These are phyloP conservation scores for Eurotiales sp. DNA, from an alignment of 2,329 filamentous ascomycete genomes.

Conservation along the genomic window DNA sequence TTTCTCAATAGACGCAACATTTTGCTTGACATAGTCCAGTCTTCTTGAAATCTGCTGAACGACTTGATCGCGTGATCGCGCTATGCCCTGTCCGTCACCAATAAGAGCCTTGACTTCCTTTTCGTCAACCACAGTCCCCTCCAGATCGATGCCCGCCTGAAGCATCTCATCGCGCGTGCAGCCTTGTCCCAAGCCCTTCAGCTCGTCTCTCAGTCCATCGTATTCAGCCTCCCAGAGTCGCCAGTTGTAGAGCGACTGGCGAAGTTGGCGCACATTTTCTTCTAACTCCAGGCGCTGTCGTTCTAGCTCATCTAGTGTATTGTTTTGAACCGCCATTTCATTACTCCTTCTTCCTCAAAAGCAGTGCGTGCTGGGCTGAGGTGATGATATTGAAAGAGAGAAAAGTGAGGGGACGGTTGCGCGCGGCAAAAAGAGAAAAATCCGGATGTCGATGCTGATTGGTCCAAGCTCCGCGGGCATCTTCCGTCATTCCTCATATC, in stretches of 20 bases:
- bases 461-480: constrained; percentile 12
- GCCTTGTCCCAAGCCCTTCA: constrained; percentile 54
- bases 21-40: constrained; percentile 85
- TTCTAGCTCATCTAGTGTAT: constrained; percentile 66
- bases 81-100: constrained; percentile 38
- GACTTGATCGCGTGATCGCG: constrained; percentile 60
- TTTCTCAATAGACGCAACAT: constrained; percentile 69
- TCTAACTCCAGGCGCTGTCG: constrained; percentile 72
- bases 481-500: neutral
- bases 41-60: constrained; percentile 66
- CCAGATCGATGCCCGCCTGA: constrained; percentile 41
- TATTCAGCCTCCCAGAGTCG: constrained; percentile 89
- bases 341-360: neutral
- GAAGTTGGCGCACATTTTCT: constrained; percentile 68
- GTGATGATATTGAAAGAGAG: constrained; percentile 14
- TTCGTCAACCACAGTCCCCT: constrained; percentile 41
- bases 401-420: too few species aligned
- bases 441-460: constrained; percentile 16
- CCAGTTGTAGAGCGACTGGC: constrained; percentile 79
- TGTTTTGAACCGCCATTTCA: constrained; percentile 35
- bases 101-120: constrained; percentile 56
- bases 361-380: constrained; percentile 4
- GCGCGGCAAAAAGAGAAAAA: too few species aligned
- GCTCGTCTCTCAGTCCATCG: constrained; percentile 79
- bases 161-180: constrained; percentile 54